These are phyloP conservation scores for Claviceps quebecensis DNA, from an alignment of 2,329 filamentous ascomycete species.

Conservation along the genomic window DNA sequence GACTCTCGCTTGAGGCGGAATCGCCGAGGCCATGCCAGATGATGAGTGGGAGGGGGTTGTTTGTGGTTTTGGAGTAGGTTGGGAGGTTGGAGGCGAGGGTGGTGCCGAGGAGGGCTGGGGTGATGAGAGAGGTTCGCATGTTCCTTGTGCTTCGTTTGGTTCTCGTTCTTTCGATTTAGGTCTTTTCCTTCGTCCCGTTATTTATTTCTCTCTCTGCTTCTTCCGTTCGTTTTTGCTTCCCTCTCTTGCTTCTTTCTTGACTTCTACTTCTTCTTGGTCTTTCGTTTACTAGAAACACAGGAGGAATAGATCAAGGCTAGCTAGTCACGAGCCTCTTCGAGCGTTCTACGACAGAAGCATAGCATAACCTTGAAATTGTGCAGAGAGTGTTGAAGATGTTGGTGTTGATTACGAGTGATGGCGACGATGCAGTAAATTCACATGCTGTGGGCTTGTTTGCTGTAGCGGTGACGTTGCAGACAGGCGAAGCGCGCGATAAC, in stretches of 20 bases:
- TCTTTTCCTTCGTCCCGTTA: no score
- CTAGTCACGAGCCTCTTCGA: not conserved
- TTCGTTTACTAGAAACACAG: no score
- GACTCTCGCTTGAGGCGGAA: slow-evolving; percentile 62
- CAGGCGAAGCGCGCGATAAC: no score
- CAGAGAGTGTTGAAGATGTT: not conserved
- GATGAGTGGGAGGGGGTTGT: slow-evolving; percentile 71
- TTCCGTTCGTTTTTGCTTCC: not conserved
- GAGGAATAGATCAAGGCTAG: no score
- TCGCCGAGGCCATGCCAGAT: slow-evolving; percentile 86
- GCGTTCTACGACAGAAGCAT: not conserved
- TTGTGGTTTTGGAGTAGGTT: slow-evolving; percentile 24
- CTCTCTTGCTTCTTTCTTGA: no score
- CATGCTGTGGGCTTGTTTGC: not conserved
- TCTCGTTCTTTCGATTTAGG: not conserved
- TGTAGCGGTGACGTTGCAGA: no score
- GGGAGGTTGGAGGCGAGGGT: slow-evolving; percentile 19
- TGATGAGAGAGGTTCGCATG: slow-evolving; percentile 12
- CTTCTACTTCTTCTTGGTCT: no score
- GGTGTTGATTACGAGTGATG: not conserved
- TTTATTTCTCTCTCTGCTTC: not conserved
- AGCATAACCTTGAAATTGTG: not conserved
- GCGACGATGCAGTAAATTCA: not conserved
- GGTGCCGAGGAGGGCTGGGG: slow-evolving; percentile 1
- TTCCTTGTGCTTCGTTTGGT: not conserved